These are phyloP conservation scores for Clohesyomyces aquaticus DNA, from an alignment of 495 filamentous ascomycete species.

Conservation along the genomic window DNA sequence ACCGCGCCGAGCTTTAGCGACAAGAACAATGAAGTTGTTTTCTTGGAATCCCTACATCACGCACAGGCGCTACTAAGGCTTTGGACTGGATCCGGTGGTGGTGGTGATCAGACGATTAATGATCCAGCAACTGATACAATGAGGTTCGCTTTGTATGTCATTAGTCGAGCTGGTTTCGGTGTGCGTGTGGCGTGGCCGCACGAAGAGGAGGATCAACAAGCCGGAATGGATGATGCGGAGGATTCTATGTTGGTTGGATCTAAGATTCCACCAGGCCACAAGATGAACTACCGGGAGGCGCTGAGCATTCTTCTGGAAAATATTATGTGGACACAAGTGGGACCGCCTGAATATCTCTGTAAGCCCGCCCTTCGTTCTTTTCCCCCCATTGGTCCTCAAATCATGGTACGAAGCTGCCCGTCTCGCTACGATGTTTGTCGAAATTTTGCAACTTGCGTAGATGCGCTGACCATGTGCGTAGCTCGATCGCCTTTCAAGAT, in stretches of 20 bases:
- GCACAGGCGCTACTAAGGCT: constrained; percentile 57
- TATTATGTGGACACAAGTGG: constrained; percentile 56
- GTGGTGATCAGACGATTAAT: constrained; percentile 52
- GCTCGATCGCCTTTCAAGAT: constrained; percentile 56
- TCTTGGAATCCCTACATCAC: constrained; percentile 62
- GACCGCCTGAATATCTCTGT: constrained; percentile 28
- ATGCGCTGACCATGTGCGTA: constrained; percentile 26
- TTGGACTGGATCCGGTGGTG: constrained; percentile 51
- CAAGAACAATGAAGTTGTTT: constrained; percentile 69
- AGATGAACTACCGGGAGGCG: constrained; percentile 63
- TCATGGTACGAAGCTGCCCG: background rate
- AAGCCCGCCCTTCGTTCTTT: constrained; percentile 4
- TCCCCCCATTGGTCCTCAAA: constrained; percentile 48
- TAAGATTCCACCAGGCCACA: constrained; percentile 56
- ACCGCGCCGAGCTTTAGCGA: constrained; percentile 71
- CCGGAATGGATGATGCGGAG: constrained; percentile 41
- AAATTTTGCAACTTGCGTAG: background rate
- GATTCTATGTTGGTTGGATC: constrained; percentile 46
- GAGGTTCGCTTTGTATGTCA: constrained; percentile 67
- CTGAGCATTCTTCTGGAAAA: constrained; percentile 56
- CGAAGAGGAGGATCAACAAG: constrained; percentile 38
- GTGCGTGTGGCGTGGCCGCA: constrained; percentile 61
- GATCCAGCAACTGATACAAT: constrained; percentile 63
- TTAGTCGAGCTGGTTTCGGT: constrained; percentile 69
- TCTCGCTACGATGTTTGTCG: background rate